Percentiles rank a stretch among this genome's conserved stretches.
phyloP scores from a whole-genome alignment of 2,329 filamentous ascomycete genomes.

The Neonectria magnoliae region DNA sequence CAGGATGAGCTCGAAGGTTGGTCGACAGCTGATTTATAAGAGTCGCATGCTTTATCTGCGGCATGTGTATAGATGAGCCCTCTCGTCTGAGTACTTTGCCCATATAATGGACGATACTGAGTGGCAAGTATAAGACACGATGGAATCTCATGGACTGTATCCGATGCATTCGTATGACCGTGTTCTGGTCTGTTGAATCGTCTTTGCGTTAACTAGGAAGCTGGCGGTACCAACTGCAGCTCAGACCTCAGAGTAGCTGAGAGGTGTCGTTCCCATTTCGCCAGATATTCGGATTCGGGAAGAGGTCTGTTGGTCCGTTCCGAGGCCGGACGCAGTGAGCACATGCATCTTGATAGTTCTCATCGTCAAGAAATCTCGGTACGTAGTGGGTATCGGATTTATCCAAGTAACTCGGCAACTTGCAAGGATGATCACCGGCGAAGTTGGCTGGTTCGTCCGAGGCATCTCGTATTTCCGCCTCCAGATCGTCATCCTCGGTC shows the following conservation, averaged over 20 bases:
- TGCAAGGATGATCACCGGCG: not conserved
- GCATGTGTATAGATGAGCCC: fast-evolving
- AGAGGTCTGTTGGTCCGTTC: not conserved
- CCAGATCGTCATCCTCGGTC: not conserved
- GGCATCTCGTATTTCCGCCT: slow-evolving; percentile 13
- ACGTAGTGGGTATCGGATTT: slow-evolving; percentile 12
- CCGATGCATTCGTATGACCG: not conserved
- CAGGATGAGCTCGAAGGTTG: not conserved
- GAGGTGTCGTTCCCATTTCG: not conserved
- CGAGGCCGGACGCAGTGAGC: slow-evolving; percentile 4
- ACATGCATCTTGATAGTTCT: slow-evolving; percentile 1
- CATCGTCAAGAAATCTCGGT: not conserved
- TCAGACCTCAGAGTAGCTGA: not conserved
- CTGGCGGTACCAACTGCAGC: not conserved
- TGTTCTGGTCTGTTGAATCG: not conserved
- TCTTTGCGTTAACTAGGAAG: not conserved
- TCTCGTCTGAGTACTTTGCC: not conserved
- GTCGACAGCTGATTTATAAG: not conserved
- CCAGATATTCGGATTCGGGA: not conserved
- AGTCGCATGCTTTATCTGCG: not conserved
- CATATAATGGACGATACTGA: not conserved
- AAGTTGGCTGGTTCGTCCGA: not conserved
- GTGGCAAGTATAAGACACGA: not conserved
- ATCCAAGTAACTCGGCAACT: not conserved
- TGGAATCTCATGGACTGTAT: not conserved